These are phyloP conservation scores for Ceriops decandra DNA, from an alignment of 345 rosid species.

Conservation along the genomic window DNA sequence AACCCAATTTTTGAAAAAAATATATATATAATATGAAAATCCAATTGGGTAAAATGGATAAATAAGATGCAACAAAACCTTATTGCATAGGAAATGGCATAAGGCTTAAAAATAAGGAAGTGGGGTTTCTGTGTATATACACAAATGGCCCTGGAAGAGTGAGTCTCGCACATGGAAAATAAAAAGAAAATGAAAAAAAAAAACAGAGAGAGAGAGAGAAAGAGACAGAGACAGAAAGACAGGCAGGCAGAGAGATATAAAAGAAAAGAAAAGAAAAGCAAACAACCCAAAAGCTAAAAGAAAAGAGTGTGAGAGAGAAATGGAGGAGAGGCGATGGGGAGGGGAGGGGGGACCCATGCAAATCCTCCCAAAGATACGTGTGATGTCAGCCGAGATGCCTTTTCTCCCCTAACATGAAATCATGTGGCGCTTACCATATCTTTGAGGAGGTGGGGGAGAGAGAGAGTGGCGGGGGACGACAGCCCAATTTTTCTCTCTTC, in stretches of 20 bases:
- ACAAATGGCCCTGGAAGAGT: background rate
- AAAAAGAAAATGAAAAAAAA: too few relatives aligned
- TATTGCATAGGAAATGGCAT: slow-evolving; percentile 18
- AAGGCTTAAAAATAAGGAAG: slow-evolving; percentile 22
- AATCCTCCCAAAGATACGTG: slow-evolving; percentile 55
- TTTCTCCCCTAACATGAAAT: slow-evolving; percentile 29
- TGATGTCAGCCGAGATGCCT: slow-evolving; percentile 46
- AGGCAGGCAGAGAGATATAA: too few relatives aligned
- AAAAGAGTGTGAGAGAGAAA: too few relatives aligned
- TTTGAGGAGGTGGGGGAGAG: slow-evolving; percentile 38
- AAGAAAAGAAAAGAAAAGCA: background rate
- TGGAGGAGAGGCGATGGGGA: background rate
- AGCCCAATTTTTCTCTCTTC: slow-evolving; percentile 23
- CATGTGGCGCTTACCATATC: slow-evolving; percentile 46
- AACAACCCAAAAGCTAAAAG: background rate
- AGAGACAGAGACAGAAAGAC: background rate
- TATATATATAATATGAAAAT: too few relatives aligned
- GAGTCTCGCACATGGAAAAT: too few relatives aligned
- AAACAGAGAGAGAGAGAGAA: too few relatives aligned
- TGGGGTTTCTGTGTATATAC: slow-evolving; percentile 11
- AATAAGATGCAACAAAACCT: slow-evolving; percentile 31
- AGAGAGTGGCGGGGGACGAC: slow-evolving; percentile 19
- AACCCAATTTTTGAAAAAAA: slow-evolving; percentile 18
- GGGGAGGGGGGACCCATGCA: slow-evolving; percentile 43
- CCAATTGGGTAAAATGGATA: slow-evolving; percentile 5